Percentiles rank a stretch among this genome's conserved stretches.
phyloP scores from a whole-genome alignment of 441 rosid genomes.

The Populus hybrid region DNA sequence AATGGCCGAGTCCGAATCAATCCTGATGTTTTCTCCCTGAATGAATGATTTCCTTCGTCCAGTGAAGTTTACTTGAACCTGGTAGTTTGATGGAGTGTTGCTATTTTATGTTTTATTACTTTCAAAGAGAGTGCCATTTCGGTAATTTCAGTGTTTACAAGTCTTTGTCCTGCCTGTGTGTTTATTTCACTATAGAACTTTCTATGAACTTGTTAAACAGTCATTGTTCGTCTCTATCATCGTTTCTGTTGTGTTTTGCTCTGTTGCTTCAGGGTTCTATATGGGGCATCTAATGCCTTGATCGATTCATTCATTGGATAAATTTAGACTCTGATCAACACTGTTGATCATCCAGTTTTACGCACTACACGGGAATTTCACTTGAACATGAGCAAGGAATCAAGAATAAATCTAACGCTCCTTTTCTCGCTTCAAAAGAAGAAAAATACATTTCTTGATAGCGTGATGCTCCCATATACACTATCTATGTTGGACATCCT shows the following conservation, averaged over 20 bases:
- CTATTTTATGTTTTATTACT: not conserved
- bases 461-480: not conserved
- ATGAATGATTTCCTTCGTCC: not conserved
- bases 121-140: not conserved
- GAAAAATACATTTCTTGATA: not conserved
- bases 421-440: not conserved
- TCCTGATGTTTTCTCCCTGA: not conserved
- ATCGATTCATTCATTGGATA: no score
- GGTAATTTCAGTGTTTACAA: not conserved
- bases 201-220: not conserved
- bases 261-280: not conserved
- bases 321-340: no score
- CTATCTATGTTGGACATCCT: not conserved
- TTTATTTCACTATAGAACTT: not conserved
- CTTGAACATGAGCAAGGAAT: not conserved
- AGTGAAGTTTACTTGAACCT: not conserved
- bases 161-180: no score
- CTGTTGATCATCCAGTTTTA: no score
- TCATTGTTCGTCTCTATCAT: no score
- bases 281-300: no score
- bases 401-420: not conserved
- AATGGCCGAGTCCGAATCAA: not conserved
- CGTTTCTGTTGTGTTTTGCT: not conserved
- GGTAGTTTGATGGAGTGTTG: not conserved
- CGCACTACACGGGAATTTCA: no score